phyloP scores from a whole-genome alignment of 106 monocot species.

The Phalaenopsis equestris region DNA sequence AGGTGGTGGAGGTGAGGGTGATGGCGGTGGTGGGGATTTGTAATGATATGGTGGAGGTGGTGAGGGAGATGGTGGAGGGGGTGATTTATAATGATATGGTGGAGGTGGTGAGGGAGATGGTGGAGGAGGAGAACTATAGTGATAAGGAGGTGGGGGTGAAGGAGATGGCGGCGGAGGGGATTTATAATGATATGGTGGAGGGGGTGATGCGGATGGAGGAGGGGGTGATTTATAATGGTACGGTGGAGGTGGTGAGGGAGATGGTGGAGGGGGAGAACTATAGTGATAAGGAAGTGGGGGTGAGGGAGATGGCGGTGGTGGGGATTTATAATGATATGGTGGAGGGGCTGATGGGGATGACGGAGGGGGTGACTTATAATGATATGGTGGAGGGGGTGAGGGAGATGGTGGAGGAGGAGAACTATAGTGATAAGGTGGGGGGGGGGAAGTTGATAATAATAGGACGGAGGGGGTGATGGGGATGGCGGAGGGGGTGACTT shows the following conservation, averaged over 20 bases:
- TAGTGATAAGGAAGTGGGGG: not conserved
- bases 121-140: not conserved
- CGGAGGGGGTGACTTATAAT: too few species aligned
- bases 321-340: too few species aligned
- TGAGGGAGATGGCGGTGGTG: too few species aligned
- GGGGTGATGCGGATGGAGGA: not conserved
- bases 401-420: not conserved
- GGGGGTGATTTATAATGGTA: not conserved
- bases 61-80: not conserved
- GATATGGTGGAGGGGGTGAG: not conserved
- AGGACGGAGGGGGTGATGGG: not conserved
- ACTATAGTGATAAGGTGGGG: not conserved
- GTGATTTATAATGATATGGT: not conserved
- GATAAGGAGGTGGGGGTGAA: not conserved
- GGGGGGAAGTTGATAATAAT: not conserved
- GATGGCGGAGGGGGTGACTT: not conserved
- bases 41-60: too few species aligned
- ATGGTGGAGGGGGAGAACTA: not conserved
- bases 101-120: not conserved
- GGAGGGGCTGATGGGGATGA: too few species aligned
- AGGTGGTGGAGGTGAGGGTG: too few species aligned
- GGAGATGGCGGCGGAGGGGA: not conserved
- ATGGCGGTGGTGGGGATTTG: too few species aligned
- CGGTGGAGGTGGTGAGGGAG: not conserved
- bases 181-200: not conserved